Evolutionary conservation across 257 asterid genomes (phyloP).

Genomic region (Penstemon barbatus): DNA sequence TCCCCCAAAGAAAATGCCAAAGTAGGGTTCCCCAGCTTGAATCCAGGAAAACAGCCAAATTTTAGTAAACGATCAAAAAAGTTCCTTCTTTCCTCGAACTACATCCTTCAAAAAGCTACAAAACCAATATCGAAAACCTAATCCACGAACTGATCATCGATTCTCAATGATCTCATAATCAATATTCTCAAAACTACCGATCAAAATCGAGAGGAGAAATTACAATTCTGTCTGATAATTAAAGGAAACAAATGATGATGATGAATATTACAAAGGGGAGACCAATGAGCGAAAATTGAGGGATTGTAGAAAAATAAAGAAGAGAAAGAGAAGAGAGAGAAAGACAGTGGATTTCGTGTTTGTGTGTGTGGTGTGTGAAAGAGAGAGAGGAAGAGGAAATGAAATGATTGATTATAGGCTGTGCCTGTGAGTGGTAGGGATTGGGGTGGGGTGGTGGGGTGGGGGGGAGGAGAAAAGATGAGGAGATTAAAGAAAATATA

Average conservation of each 20-base stretch:
- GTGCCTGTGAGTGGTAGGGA: conserved; percentile 35
- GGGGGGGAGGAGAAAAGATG: conserved; percentile 18
- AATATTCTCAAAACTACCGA: not conserved
- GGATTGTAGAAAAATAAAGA: conserved; percentile 20
- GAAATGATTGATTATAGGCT: conserved; percentile 33
- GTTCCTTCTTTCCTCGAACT: conserved; percentile 24
- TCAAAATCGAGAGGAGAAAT: not conserved
- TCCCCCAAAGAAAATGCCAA: conserved; percentile 1
- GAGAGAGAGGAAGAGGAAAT: conserved; percentile 26
- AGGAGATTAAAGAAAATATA: too few relatives aligned
- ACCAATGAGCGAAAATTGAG: conserved; percentile 41
- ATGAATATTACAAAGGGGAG: conserved; percentile 1
- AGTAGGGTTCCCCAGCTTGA: conserved; percentile 23
- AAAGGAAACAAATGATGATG: not conserved
- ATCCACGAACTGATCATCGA: conserved; percentile 33
- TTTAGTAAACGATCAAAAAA: conserved; percentile 1
- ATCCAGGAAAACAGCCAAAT: conserved; percentile 24
- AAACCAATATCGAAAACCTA: conserved; percentile 46
- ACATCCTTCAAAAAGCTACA: conserved; percentile 36
- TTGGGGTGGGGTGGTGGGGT: not conserved
- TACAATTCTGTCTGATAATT: too few relatives aligned
- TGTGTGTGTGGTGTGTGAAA: conserved; percentile 18
- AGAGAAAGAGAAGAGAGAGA: conserved; percentile 18
- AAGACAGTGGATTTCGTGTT: conserved; percentile 29
- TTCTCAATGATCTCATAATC: conserved; percentile 33